Base-by-base conservation (phyloP, 2,329 filamentous ascomycete species). In the Helicocarpus griseus region DNA sequence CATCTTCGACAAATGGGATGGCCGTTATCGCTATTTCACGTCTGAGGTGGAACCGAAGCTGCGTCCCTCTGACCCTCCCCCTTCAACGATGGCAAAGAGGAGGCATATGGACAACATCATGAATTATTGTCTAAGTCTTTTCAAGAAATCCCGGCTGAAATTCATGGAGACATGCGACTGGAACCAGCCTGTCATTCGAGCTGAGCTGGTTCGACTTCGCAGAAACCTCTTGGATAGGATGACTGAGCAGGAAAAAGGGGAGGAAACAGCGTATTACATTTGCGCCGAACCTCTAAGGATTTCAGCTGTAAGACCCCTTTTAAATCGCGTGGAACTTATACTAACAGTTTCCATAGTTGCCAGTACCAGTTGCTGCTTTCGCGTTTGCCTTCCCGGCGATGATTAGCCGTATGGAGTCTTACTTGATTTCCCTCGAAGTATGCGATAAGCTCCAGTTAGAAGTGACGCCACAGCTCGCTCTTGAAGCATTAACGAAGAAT, bases 401-500 rank as follows among this genome's bases (percentile, higher is more conserved):
- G 36, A 86, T 96, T 35, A 84, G 89, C 62, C 82, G 89, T 8
- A 70, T 96, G 5, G 90, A 98, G 57, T 83, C 85, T 0, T 86
- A 84, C 53, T 74, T 97, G 3, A 87, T 97, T 56, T 82, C 85
- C 0, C 66, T 86, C 0, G 91, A 98, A 56, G 86, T 83, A 0
- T 89, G 84, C 57, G 65, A 76, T 1, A 66, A 80, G 17, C 69
- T 96, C 0, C 77, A 77, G 2, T 73, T 97, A 0, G 61, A 76
- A 0, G 77, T 95, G 13, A 73, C 75, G 0, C 79, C 87, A 0
- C 75, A 78, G 1, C 73, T 94, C 26, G 90, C 90, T 0, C 74
- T 98, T 0, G 90, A 96, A 63, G 89, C 93, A 0, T 73, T 96
- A 52, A 98, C 93, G 0, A 96, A 98, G 63, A 88, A 96, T 61